Evolutionary conservation across 1,139 yeast genomes (phyloP).

Genomic region (Blastobotrys persicus): DNA sequence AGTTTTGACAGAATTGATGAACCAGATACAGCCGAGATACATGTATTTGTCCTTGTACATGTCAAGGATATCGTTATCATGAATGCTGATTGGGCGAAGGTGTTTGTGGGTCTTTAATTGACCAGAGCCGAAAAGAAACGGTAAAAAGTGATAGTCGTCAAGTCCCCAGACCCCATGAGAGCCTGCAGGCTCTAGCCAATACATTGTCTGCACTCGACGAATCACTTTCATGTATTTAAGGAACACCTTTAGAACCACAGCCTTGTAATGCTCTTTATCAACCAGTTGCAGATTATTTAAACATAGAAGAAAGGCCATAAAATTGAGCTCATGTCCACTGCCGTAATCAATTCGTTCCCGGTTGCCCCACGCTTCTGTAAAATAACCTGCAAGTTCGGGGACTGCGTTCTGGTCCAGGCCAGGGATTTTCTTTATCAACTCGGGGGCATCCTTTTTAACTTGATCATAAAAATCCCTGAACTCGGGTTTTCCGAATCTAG

Average conservation of each 20-base stretch:
- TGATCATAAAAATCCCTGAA: constrained; percentile 82
- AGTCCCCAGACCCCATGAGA: constrained; percentile 97
- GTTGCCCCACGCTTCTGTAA: constrained; percentile 79
- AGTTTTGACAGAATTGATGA: constrained; percentile 78
- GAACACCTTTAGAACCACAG: constrained; percentile 63
- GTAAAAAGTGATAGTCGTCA: constrained; percentile 93
- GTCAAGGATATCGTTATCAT: constrained; percentile 78
- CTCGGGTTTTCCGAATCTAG: constrained; percentile 90
- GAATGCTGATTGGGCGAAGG: constrained; percentile 79
- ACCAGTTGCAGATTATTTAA: constrained; percentile 46
- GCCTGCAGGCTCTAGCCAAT: constrained; percentile 96
- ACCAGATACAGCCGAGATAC: constrained; percentile 84
- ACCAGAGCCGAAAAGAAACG: constrained; percentile 83
- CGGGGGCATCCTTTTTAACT: constrained; percentile 39
- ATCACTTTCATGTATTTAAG: constrained; percentile 51
- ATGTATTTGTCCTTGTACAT: constrained; percentile 70
- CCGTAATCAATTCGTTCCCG: constrained; percentile 90
- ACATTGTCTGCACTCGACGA: constrained; percentile 44
- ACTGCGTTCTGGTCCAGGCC: constrained; percentile 26
- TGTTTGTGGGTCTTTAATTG: constrained; percentile 78
- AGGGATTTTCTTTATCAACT: constrained; percentile 30
- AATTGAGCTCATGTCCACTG: constrained; percentile 93
- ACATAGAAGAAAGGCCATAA: constrained; percentile 66
- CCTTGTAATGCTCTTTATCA: constrained; percentile 40
- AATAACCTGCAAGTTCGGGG: constrained; percentile 51